These are phyloP conservation scores for Glycine latifolia DNA, from an alignment of 306 rosid genomes.

Conservation along the genomic window DNA sequence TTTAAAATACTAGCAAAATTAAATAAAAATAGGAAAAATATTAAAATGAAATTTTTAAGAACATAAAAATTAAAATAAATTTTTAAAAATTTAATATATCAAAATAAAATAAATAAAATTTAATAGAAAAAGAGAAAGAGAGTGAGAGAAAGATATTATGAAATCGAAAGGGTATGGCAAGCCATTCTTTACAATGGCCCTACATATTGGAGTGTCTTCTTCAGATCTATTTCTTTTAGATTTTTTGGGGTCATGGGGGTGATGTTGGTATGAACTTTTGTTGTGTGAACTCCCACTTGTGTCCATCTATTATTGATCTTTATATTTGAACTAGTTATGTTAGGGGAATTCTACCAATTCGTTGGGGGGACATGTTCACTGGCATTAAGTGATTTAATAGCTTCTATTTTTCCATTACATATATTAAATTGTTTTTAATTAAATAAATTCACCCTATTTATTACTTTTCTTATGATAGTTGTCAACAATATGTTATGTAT, in stretches of 20 bases:
- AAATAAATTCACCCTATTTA: background rate
- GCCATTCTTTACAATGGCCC: constrained; percentile 3
- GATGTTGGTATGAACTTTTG: constrained; percentile 1
- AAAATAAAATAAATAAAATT: no score
- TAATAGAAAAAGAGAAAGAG: no score
- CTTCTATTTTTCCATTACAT: background rate
- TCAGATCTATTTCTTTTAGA: background rate
- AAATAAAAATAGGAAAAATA: no score
- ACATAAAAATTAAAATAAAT: no score
- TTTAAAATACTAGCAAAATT: no score
- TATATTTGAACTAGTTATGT: constrained; percentile 2
- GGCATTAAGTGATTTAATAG: background rate
- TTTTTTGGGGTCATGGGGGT: constrained; percentile 20
- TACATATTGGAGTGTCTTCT: background rate
- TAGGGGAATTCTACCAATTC: background rate
- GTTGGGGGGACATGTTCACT: background rate
- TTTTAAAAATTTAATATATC: no score
- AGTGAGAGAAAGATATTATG: background rate
- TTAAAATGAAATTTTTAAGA: no score
- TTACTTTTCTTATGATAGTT: background rate
- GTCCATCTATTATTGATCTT: background rate
- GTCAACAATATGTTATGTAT: background rate
- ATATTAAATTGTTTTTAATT: background rate
- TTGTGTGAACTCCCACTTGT: constrained; percentile 10
- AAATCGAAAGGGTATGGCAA: constrained; percentile 7